Evolutionary conservation across 1,139 yeast species (phyloP), one percentile per base, ranked within the genome.

Genomic region (Protomyces gravidus): DNA sequence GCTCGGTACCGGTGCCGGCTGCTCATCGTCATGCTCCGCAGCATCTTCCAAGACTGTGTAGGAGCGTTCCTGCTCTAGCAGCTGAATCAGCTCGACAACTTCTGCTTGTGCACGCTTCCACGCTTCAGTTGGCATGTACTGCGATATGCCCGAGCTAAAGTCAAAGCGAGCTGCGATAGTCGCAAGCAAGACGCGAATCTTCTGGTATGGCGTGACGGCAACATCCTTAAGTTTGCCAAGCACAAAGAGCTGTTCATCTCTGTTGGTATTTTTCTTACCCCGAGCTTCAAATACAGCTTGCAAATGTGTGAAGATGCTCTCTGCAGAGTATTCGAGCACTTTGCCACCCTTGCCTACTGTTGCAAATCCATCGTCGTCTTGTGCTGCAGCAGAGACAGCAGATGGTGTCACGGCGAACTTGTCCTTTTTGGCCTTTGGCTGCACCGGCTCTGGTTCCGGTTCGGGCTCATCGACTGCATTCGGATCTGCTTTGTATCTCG

Each of bases 251-350:
- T 92, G 96, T 72, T 87, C 96, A 63, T 72, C 75, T 67, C 85
- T 83, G 72, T 92, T 96, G 65, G 89, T 86, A 72, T 88, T 89
- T 79, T 89, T 92, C 78, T 90, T 90, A 78, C 98, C 98, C 75
- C 98, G 85, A 55, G 90, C 80, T 73, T 92, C 98, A 65, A 87
- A 77, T 63, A 94, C 84, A 60, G 82, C 75, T 71, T 85, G 82
- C 71, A 92, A 79, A 47, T 87, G 82, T 63, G 84, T 78, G 77
- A 90, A 89, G 60, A 90, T 84, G 65, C 77, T 76, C 52, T 73
- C 76, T 19, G 76, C 63, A 23, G 74, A 68, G 61, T 68, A 67
- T 57, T 68, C 70, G 19, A 76, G 69, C 27, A 73, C 73, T 63
- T 72, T 73, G 28, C 75, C 76, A 46, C 74, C 70, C 66, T 75